Evolutionary conservation across 495 filamentous ascomycete species (phyloP), one percentile per base, ranked within the genome.

Genomic region (Penicillium canescens): DNA sequence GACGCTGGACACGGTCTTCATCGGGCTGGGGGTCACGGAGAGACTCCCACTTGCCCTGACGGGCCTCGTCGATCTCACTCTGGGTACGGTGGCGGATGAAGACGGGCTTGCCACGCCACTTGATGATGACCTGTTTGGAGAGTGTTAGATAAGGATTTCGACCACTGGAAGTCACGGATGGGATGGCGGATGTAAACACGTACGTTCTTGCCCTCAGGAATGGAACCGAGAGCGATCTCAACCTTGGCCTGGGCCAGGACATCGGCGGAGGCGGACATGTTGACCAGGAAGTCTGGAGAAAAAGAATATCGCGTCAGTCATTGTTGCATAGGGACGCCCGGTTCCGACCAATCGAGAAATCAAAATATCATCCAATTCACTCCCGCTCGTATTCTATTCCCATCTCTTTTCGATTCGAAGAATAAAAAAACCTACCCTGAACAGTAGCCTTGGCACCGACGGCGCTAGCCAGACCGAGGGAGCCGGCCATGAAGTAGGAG

Each of bases 81-180:
- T 80, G 70, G 59, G 95, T 99, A 60, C 95, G 91, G 86, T 99
- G 95, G 71, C 95, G 93, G 85, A 99, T 92, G 84, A 99, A 98
- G 73, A 99, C 90, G 72, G 95, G 95, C 86, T 99, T 99, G 69
- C 95, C 95, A 78, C 95, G 88, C 95, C 95, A 99, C 82, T 99
- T 99, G 83, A 99, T 93, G 75, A 98, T 95, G 72, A 98, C 88
- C 90, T 95, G 62, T 68, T 51, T 50, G 40, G 42, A 21, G 39
- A 13, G 16, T 46, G 39, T 57, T 59, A 48, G 49, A 54, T 47
- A 51, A 33, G 34, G 40, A 43, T 41, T n/a, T 36, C 16, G 37
- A 31, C 38, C 43, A 52, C 33, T 38, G 51, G 42, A 13, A 41
- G 45, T 16, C 12, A 35, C 16, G 28, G 36, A n/a, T 46, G 16